phyloP scores from a whole-genome alignment of 805 yeast species.

The Ogataea angusta region DNA sequence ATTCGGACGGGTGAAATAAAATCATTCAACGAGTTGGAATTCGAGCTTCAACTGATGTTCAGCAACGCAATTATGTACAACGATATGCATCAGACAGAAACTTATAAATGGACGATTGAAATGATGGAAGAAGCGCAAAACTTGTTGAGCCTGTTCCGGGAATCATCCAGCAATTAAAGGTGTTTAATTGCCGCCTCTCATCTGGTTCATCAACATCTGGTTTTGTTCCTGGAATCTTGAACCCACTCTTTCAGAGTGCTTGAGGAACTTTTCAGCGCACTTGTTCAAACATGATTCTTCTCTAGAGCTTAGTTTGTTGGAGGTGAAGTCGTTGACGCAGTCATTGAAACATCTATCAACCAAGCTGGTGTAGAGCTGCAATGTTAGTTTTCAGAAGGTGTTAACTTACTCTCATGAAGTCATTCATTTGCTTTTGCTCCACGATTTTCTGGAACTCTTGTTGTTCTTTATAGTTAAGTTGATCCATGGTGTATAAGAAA shows the following conservation, averaged over 20 bases:
- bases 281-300: constrained; percentile 84
- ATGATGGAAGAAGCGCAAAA: constrained; percentile 68
- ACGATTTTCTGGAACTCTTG: constrained; percentile 93
- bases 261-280: constrained; percentile 96
- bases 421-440: constrained; percentile 97
- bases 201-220: constrained; percentile 66
- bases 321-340: constrained; percentile 98
- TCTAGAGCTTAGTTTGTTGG: constrained; percentile 77
- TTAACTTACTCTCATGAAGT: constrained; percentile 82
- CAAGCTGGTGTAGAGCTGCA: constrained; percentile 74
- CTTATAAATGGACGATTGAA: constrained; percentile 58
- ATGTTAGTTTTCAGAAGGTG: constrained; percentile 1
- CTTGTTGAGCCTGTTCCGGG: constrained; percentile 56
- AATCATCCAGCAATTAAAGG: constrained; percentile 26
- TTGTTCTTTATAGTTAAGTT: constrained; percentile 91
- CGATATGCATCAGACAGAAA: constrained; percentile 53
- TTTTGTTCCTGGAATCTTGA: constrained; percentile 99
- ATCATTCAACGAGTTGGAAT: constrained; percentile 50
- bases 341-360: constrained; percentile 97
- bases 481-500: constrained; percentile 63
- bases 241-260: constrained; percentile 97
- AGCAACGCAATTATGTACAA: constrained; percentile 85
- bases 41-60: constrained; percentile 72
- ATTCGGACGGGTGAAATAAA: constrained; percentile 58
- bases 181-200: constrained; percentile 36